Evolutionary conservation across 1,139 yeast species (phyloP).

Genomic region (Saccharomycopsis hybrid): DNA sequence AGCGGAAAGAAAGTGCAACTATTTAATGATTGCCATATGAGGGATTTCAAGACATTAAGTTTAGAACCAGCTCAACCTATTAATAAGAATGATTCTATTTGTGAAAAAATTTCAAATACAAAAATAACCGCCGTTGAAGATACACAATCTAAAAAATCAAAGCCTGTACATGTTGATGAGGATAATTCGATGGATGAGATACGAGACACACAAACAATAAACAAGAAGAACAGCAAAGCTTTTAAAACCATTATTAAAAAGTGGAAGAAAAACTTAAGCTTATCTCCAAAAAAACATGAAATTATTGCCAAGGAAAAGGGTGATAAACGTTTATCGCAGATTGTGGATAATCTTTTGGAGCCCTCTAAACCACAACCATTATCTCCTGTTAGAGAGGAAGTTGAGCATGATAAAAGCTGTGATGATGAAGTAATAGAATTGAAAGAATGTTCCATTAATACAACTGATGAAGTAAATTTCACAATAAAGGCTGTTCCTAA

Average conservation of each 20-base stretch:
- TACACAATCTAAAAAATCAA: not conserved
- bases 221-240: not conserved
- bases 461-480: no score
- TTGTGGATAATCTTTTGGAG: conserved; percentile 1
- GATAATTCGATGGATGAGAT: not conserved
- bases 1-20: conserved; percentile 8
- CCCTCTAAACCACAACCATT: not conserved
- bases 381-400: not conserved
- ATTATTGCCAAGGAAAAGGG: not conserved
- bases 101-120: not conserved
- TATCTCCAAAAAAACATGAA: not conserved
- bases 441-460: no score
- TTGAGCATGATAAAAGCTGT: no score
- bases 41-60: no score
- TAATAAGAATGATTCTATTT: not conserved
- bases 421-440: no score
- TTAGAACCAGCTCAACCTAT: not conserved
- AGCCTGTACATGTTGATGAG: not conserved
- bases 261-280: not conserved
- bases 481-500: not conserved
- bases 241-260: not conserved
- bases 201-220: no score
- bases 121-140: no score
- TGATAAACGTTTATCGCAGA: conserved; percentile 2
- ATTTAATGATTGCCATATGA: no score